Conservation (phyloP, 78 protist genomes). For the Chrysochromulina parva region DNA sequence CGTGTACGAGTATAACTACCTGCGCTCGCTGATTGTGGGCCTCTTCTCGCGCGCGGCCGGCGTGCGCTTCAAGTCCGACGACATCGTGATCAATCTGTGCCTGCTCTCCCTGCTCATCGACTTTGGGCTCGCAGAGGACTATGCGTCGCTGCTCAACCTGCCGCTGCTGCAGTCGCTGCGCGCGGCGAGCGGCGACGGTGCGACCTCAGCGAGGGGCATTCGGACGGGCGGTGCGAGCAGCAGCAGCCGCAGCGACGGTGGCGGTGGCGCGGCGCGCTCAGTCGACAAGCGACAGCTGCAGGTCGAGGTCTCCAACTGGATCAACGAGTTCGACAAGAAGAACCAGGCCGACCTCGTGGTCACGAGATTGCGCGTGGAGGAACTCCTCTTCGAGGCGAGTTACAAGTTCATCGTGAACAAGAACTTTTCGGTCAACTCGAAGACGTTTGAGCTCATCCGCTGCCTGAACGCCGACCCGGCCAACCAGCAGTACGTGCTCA, state of each 20-base stretch:
- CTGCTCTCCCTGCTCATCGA: slow-evolving; percentile 11
- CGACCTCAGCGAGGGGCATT: not conserved
- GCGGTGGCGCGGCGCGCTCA: no score
- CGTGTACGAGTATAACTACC: slow-evolving; percentile 18
- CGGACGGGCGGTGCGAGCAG: not conserved
- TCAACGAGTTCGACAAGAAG: slow-evolving; percentile 29
- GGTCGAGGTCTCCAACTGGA: slow-evolving; percentile 11
- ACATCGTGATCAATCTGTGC: not conserved
- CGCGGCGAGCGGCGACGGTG: not conserved
- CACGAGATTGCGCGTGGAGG: not conserved
- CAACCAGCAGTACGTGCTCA: slow-evolving; percentile 6
- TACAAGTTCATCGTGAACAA: slow-evolving; percentile 21
- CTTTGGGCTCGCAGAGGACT: not conserved
- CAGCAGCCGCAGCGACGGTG: no score
- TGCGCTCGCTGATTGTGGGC: not conserved
- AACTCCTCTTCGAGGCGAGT: not conserved
- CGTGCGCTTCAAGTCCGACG: slow-evolving; percentile 1
- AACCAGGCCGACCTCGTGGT: not conserved
- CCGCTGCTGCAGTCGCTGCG: not conserved
- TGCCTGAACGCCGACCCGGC: slow-evolving; percentile 25
- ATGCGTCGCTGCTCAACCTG: slow-evolving; percentile 13
- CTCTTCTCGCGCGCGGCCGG: not conserved
- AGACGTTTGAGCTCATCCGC: not conserved
- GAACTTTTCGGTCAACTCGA: not conserved
- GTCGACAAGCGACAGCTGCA: not conserved